phyloP scores from a whole-genome alignment of 2,329 filamentous ascomycete genomes.

The Fusarium sp. region DNA sequence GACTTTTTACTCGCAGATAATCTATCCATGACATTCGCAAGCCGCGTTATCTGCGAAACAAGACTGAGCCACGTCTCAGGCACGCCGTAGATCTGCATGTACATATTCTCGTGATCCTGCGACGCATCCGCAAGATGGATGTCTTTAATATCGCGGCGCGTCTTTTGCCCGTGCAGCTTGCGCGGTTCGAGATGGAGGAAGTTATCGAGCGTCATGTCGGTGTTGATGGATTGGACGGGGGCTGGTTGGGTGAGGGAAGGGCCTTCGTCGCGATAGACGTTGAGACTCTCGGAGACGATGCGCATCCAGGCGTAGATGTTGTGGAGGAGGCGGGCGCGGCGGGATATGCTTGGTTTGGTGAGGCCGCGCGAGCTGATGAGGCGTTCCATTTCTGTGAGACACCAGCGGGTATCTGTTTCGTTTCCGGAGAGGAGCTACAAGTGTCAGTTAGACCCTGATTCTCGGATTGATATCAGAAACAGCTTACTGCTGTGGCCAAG shows the following conservation, averaged over 20 bases:
- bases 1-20: conserved; percentile 13
- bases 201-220: conserved; percentile 39
- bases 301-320: conserved; percentile 47
- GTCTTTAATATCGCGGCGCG: conserved; percentile 33
- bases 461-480: fast-evolving
- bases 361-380: conserved; percentile 41
- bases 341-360: conserved; percentile 39
- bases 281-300: conserved; percentile 42
- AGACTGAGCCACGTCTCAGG: conserved; percentile 45
- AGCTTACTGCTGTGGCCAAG: conserved; percentile 35
- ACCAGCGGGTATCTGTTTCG: conserved; percentile 35
- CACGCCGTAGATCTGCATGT: conserved; percentile 45
- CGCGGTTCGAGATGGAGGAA: conserved; percentile 40
- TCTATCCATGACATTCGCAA: conserved; percentile 40
- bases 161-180: conserved; percentile 27
- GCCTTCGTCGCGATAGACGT: conserved; percentile 18
- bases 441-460: fast-evolving
- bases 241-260: neutral
- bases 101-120: conserved; percentile 43
- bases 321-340: conserved; percentile 36
- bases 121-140: conserved; percentile 35
- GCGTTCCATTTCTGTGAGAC: conserved; percentile 42
- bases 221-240: conserved; percentile 8
- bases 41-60: conserved; percentile 39
- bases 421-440: conserved; percentile 31